A percentile compares a stretch with the other conserved stretches of the same genome.
Evolutionary conservation across 2,329 filamentous ascomycete species (phyloP).

Genomic region (Pestalotiopsis sp.): DNA sequence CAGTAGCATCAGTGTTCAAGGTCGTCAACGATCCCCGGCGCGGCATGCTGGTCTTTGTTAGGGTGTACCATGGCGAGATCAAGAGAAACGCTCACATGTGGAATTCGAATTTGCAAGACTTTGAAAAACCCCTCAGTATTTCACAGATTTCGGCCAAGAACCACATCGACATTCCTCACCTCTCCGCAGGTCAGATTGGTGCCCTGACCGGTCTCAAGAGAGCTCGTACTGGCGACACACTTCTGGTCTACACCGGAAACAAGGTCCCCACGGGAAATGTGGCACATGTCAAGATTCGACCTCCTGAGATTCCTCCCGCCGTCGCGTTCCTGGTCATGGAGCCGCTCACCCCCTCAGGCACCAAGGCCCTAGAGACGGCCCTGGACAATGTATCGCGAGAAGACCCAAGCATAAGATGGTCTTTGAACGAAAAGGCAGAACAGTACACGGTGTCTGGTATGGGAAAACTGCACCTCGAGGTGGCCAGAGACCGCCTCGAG

Average conservation of each 20-base stretch:
- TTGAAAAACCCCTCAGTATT: slow-evolving; percentile 79
- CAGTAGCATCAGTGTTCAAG: slow-evolving; percentile 81
- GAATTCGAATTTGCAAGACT: slow-evolving; percentile 82
- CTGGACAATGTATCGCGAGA: slow-evolving; percentile 81
- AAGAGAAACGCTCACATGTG: slow-evolving; percentile 75
- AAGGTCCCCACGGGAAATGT: slow-evolving; percentile 69
- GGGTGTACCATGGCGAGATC: slow-evolving; percentile 85
- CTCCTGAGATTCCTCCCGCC: slow-evolving; percentile 86
- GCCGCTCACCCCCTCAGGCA: slow-evolving; percentile 73
- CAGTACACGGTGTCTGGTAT: slow-evolving; percentile 94
- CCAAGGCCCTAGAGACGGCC: slow-evolving; percentile 77
- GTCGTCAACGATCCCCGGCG: slow-evolving; percentile 86
- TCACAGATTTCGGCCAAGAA: slow-evolving; percentile 90
- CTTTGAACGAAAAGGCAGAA: slow-evolving; percentile 83
- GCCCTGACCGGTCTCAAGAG: slow-evolving; percentile 89
- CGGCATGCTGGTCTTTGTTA: slow-evolving; percentile 87
- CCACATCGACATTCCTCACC: slow-evolving; percentile 79
- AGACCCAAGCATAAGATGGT: slow-evolving; percentile 88
- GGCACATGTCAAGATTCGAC: slow-evolving; percentile 78
- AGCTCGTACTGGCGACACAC: slow-evolving; percentile 90
- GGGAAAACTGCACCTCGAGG: slow-evolving; percentile 94
- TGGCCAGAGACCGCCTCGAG: slow-evolving; percentile 84
- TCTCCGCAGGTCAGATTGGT: slow-evolving; percentile 88
- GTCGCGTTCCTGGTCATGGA: slow-evolving; percentile 98
- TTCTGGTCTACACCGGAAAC: slow-evolving; percentile 70